Base-by-base conservation (phyloP, 2,329 filamentous ascomycete genomes). In the Aspergillus piperis region DNA sequence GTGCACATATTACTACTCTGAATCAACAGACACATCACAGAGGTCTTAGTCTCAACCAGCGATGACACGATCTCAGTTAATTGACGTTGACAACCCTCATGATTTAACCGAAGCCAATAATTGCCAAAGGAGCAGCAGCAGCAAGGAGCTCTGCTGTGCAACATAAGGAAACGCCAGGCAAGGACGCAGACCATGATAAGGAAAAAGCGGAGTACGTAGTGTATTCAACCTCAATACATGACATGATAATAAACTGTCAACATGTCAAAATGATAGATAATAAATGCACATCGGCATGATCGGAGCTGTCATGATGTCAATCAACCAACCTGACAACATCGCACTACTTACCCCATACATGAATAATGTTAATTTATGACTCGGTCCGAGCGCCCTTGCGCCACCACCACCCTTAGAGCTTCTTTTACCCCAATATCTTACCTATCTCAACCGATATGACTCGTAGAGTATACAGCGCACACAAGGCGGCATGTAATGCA, bases 391-490 rank as follows among this genome's bases (percentile, higher is more conserved):
- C 32, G 4, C 25, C 47, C 25, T 8, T 50, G 5, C 25, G 27
- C 27, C 27, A 3, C 27, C 27, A 30, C 47, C 47, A 44, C n/a
- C 19, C 47, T 19, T 30, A 19, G 17, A 50, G 25, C 47, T 32
- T 50, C 25, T 50, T 27, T 27, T 50, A 50, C 47, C 47, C 47
- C 47, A 50, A 50, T 50, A 50, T 50, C 15, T 50, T 50, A 50
- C 47, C 47, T 50, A 25, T 55, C 53, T 13, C 5, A 30, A 47
- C n/a, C n/a, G 39, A 42, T 47, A 30, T 47, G 53, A 54, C 25
- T 23, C 11, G 52, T 41, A 32, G 39, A 44, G 39, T 15, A 47
- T 44, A 55, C 39, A 47, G 41, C 7, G 53, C 39, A 55, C 25
- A 55, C 39, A 32, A 21, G 25, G 7, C 7, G 25, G 36, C 21